phyloP scores from a whole-genome alignment of 1,139 yeast species.

The Hansenula sp. region DNA sequence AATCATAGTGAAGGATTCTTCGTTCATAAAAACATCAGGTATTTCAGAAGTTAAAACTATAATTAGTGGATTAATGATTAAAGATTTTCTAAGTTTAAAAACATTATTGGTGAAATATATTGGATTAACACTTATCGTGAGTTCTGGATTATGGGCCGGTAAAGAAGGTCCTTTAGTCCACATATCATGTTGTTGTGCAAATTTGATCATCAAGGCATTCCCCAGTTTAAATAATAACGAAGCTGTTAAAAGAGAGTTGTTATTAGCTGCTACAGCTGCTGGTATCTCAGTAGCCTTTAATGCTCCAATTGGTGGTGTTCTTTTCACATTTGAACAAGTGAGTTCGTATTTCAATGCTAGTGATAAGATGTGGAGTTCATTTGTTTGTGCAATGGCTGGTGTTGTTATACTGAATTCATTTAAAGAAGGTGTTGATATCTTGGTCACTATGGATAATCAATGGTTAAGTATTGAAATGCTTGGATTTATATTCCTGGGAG shows the following conservation, averaged over 20 bases:
- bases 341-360: conserved; percentile 61
- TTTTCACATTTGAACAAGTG: conserved; percentile 76
- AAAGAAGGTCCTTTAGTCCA: conserved; percentile 94
- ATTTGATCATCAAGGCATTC: conserved; percentile 33
- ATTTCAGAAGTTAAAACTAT: conserved; percentile 94
- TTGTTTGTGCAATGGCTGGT: conserved; percentile 71
- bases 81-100: conserved; percentile 72
- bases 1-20: conserved; percentile 55
- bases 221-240: conserved; percentile 36
- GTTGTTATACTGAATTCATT: conserved; percentile 66
- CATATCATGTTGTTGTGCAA: conserved; percentile 68
- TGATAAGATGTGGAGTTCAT: conserved; percentile 74
- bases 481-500: conserved; percentile 66
- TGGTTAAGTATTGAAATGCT: conserved; percentile 69
- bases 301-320: conserved; percentile 92
- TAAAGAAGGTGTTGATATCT: conserved; percentile 49
- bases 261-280: conserved; percentile 77
- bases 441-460: conserved; percentile 65
- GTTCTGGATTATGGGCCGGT: conserved; percentile 88
- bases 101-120: conserved; percentile 73
- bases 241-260: conserved; percentile 44
- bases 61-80: conserved; percentile 81
- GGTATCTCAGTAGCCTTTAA: conserved; percentile 94
- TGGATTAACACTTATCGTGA: conserved; percentile 73
- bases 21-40: conserved; percentile 94